Evolutionary conservation across 768 basidiomycete genomes (phyloP).

Genomic region (Pluteus cervinus): DNA sequence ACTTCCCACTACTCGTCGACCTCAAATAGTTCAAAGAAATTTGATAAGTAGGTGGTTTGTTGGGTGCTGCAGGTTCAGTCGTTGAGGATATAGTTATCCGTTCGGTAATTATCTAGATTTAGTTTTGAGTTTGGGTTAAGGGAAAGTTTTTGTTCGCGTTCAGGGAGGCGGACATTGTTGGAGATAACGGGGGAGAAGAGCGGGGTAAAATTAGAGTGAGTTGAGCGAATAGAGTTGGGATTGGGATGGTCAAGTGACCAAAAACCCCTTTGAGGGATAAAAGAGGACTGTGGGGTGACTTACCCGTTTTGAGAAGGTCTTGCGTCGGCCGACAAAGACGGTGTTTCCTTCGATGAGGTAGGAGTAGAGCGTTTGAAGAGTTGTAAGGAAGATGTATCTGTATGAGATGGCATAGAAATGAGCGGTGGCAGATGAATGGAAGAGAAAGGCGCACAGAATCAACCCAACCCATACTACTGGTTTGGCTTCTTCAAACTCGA

Average conservation of each 20-base stretch:
- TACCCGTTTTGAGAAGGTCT: slow-evolving; percentile 84
- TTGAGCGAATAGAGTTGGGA: slow-evolving; percentile 11
- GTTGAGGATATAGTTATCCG: slow-evolving; percentile 73
- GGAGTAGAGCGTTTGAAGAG: slow-evolving; percentile 73
- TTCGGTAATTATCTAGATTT: slow-evolving; percentile 90
- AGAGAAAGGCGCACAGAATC: slow-evolving; percentile 50
- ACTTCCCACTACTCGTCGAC: slow-evolving; percentile 82
- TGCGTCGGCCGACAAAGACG: slow-evolving; percentile 85
- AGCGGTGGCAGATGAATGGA: slow-evolving; percentile 4
- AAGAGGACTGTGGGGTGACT: no score
- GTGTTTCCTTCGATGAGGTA: slow-evolving; percentile 81
- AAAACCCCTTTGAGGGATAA: no score
- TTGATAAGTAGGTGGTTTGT: slow-evolving; percentile 57
- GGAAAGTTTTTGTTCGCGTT: no score
- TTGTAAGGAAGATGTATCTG: slow-evolving; percentile 74
- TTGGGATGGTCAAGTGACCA: neutral
- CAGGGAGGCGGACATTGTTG: neutral
- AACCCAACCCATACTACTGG: slow-evolving; percentile 74
- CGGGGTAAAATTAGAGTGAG: no score
- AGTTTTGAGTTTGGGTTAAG: no score
- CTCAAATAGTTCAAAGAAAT: slow-evolving; percentile 67
- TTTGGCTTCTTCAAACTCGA: slow-evolving; percentile 89
- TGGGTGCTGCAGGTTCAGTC: slow-evolving; percentile 44
- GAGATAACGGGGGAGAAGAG: slow-evolving; percentile 27
- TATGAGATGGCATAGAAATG: slow-evolving; percentile 5